Base-by-base conservation (phyloP, 108 stramenopile species). In the Nitzschia palea region DNA sequence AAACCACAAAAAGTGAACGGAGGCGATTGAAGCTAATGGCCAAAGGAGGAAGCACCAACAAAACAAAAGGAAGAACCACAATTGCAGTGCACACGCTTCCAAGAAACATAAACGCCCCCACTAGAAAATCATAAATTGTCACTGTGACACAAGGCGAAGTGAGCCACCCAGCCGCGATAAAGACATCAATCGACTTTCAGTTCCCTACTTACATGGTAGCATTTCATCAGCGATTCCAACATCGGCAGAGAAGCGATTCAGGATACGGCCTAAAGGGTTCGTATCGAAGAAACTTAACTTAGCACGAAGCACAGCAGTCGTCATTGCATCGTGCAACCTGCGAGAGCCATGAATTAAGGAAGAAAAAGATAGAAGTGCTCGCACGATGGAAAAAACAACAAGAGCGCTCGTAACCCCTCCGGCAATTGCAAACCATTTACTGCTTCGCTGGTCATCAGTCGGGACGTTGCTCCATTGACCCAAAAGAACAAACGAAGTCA, bases 241-340 rank as follows among this genome's bases (percentile, higher is more conserved):
- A 64, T 95, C 94, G 34, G 86, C 86, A 8, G 70, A 76, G 57
- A 83, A 83, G n/a, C 96, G 72, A 71, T 93, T 93, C 37, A 95
- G 62, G 20, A 97, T 89, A 55, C 95, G 82, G 1, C 97, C 97
- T 6, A 89, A 54, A 40, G 97, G 95, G 53, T 95, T 96, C n/a
- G 87, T 87, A 68, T 96, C 95, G 65, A 96, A 98, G 71, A 94
- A 98, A 23, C 76, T 67, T 50, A 94, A 87, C 45, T 86, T 90
- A 8, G 95, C 89, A 48, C 93, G 53, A 9, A 97, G 76, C 8
- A 97, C 87, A 25, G 87, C 64, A 32, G 70, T 65, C 0, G 91
- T 67, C 93, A 95, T 95, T 29, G 67, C 56, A 67, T 95, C 81
- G 67, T 96, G 95, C 31, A 95, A 81, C 20, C 50, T 54, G 61